Conservation (phyloP, 2,329 filamentous ascomycete genomes). For the Xylariaceae sp. region DNA sequence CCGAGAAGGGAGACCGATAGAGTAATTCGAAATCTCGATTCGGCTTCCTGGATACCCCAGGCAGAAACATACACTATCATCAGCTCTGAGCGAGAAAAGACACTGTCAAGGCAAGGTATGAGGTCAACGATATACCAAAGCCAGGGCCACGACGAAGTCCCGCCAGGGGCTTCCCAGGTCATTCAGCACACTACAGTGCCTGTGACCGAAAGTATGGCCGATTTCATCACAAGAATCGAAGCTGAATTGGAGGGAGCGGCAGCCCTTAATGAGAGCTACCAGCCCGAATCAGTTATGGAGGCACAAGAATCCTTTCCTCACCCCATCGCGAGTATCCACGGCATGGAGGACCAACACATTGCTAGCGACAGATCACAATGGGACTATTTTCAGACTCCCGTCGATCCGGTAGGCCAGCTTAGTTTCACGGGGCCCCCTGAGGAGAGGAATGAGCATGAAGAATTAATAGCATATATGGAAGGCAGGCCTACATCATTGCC, state of each 20-base stretch:
- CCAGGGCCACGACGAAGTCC: conserved; percentile 9
- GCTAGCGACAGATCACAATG: not conserved
- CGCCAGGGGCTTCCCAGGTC: not conserved
- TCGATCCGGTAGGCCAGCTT: not conserved
- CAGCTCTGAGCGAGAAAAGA: conserved; percentile 10
- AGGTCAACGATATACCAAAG: conserved; percentile 21
- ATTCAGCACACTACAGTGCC: not conserved
- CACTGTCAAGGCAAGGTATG: conserved; percentile 18
- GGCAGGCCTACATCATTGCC: not conserved
- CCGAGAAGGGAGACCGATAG: conserved; percentile 1
- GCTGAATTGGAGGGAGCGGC: conserved; percentile 22
- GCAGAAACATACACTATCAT: conserved; percentile 17
- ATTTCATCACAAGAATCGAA: conserved; percentile 37
- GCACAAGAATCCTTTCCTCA: not conserved
- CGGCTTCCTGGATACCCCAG: conserved; percentile 29
- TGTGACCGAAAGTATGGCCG: conserved; percentile 28
- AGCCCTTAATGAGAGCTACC: conserved; percentile 2
- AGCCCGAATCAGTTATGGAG: not conserved
- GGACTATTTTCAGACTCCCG: not conserved
- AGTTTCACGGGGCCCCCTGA: not conserved
- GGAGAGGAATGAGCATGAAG: not conserved
- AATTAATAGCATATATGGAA: not conserved
- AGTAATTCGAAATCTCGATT: conserved; percentile 15
- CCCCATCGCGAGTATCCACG: not conserved
- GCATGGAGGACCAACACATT: not conserved